Evolutionary conservation across 495 filamentous ascomycete genomes (phyloP), one percentile per base, ranked within the genome.

Genomic region (Penicillium alfredii): DNA sequence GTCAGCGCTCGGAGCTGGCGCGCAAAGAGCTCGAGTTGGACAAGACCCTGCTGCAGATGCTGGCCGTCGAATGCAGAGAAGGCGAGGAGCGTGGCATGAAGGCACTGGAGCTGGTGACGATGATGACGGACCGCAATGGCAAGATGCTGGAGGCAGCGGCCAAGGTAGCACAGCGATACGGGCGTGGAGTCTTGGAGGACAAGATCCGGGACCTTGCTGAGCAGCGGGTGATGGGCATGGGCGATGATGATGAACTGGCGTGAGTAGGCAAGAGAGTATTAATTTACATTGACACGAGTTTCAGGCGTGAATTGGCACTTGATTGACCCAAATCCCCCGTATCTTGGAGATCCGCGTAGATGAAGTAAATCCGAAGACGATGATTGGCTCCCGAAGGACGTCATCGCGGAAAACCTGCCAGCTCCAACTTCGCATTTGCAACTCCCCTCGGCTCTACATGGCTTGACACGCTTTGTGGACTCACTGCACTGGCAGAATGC

Each of bases 41-140:
- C 61, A 93, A 92, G 62, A 76, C 79, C 13, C 67, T 98, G 24
- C 68, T 98, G 40, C 90, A 95, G 68, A 73, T 98, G 56, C 68
- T 98, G 57, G 88, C 86, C 19, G 68, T 80, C 15, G 92, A 95
- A 69, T 96, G 92, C 56, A 77, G 86, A 44, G 87, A 87, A 46
- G 87, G 87, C 22, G 93, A 97, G 55, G 88, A 94, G 27, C 69
- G 81, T 10, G 92, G 89, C 2, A 94, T 93, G 86, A 88, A 89
- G 49, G 92, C 92, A 6, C 66, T 98, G 18, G 93, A 98, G 61
- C 60, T 87, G 25, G 88, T 89, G 3, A 64, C 68, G 38, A 64
- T 94, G 55, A 78, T 96, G 79, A 69, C 71, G 24, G 86, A 94
- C 57, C 65, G 75, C 24, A 81, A 71, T 38, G 87, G 88, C 14